Base-by-base conservation (phyloP, 495 filamentous ascomycete species). In the Penicillium arizonense region DNA sequence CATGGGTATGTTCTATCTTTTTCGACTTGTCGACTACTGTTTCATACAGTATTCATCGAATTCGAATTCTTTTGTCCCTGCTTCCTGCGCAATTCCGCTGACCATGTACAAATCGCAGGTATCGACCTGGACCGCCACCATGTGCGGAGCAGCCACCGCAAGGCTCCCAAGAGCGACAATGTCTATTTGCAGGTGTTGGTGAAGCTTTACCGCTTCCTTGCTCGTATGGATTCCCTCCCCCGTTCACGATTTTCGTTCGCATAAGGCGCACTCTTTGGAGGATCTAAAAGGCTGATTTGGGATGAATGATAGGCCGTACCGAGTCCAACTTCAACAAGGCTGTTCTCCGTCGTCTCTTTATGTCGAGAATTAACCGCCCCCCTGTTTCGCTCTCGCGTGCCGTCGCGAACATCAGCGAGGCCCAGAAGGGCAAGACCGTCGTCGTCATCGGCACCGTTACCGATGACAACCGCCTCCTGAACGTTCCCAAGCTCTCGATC, bases 161-260 rank as follows among this genome's bases (percentile, higher is more conserved):
- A 89, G 85, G 93, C 93, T 55, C 88, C 94, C 57, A 96, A 97
- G 82, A 94, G 87, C 79, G 90, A 96, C 77, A 97, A 98, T 80
- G 90, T 91, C 61, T 97, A 97, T 78, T 81, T 97, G 67, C 90
- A 91, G 82, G 87, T 98, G 60, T 81, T 97, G 69, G 91, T 97
- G 77, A 97, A 97, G 86, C 89, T 98, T 24, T 98, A 97, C 85
- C 87, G 88, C 78, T 98, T 98, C 87, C 79, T 98, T 65, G 87
- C 91, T 64, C 92, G 93, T 96, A 88, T 77, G 91, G 85, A 20
- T 44, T 14, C 38, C 53, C 53, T 40, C 36, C 40, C 42, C 55
- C 26, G 26, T 37, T 53, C 32, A 40, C 54, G 49, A 50, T 24
- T 50, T 20, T 21, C 37, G 9, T 41, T 55, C 40, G 28, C 44